These are phyloP conservation scores for Rhodamnia argentea DNA, from an alignment of 345 rosid genomes.

Conservation along the genomic window DNA sequence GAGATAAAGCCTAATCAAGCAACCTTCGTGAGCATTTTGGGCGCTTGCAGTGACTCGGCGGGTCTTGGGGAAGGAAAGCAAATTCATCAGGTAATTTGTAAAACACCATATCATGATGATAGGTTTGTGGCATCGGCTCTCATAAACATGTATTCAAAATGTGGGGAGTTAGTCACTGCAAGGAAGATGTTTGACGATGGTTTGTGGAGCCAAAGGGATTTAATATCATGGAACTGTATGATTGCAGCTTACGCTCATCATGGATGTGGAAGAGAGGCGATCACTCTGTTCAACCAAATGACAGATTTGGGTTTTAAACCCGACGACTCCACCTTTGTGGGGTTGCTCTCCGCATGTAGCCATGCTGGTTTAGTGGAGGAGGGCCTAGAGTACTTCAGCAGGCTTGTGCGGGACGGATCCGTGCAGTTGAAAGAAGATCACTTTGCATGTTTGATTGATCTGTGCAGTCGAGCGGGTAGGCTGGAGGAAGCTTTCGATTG, in stretches of 20 bases:
- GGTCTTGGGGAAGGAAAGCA: slow-evolving; percentile 64
- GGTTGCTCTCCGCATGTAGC: slow-evolving; percentile 58
- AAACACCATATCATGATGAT: slow-evolving; percentile 38
- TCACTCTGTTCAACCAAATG: slow-evolving; percentile 52
- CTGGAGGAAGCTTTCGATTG: slow-evolving; percentile 36
- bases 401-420: slow-evolving; percentile 32
- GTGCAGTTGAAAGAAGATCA: slow-evolving; percentile 53
- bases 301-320: slow-evolving; percentile 33
- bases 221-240: slow-evolving; percentile 64
- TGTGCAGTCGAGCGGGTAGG: slow-evolving; percentile 62
- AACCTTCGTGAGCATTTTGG: slow-evolving; percentile 50
- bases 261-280: slow-evolving; percentile 55
- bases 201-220: slow-evolving; percentile 28
- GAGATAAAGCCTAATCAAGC: slow-evolving; percentile 42
- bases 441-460: slow-evolving; percentile 57
- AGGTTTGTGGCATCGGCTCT: slow-evolving; percentile 49
- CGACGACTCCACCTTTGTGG: slow-evolving; percentile 50
- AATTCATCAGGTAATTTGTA: slow-evolving; percentile 51
- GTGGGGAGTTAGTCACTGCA: slow-evolving; percentile 44
- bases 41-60: slow-evolving; percentile 62
- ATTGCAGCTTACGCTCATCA: slow-evolving; percentile 71
- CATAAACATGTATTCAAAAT: slow-evolving; percentile 69
- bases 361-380: slow-evolving; percentile 65
- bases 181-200: slow-evolving; percentile 48
- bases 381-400: slow-evolving; percentile 42